Base-by-base conservation (phyloP, 192 early-diverging fungal genomes). In the Gorgonomyces haynaldii region DNA sequence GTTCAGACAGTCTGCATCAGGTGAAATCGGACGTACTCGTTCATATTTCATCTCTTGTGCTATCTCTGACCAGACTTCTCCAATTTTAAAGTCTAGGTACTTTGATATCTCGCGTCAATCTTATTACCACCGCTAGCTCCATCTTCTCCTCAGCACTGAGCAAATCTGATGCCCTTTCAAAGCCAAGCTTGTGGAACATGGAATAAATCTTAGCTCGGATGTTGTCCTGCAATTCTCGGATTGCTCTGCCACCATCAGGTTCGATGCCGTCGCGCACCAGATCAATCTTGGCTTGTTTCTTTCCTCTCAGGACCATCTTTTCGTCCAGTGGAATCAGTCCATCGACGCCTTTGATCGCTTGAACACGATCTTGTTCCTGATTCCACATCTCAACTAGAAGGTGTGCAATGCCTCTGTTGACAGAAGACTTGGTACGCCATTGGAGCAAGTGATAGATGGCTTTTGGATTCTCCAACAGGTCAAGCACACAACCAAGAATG, bases 11-110 rank as follows among this genome's bases (percentile, higher is more conserved):
- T 61, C 45, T 23, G 60, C 19, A 50, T 73, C 70, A 2, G 70
- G 70, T 4, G 66, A 52, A 24, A 69, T 60, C 19, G 70, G 70
- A 9, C 66, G 50, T 16, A 70, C 64, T 2, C 62, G 62, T 50
- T 70, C 66, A 36, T 45, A 32, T 19, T 70, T 53, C 37, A 73
- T 27, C 41, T 73, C 70, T 23, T 56, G 47, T 13, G 56, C 42
- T 21, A 73, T 73, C 50, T 73, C 70, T 20, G 55, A 44, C 70
- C 70, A 73, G 3, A 73, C 64, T 45, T 70, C 60, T 2, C 70
- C 67, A 36, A 70, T 66, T 37, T 73, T 73, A 53, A 73, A 73
- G 60, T 73, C 70, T 3, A 73, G 47, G 31, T 66, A 73, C 35
- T 70, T 70, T 10, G 59, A 49, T 37, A 73, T 60, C 60, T 65